A percentile compares a stretch with the other conserved stretches of the same genome.
Evolutionary conservation across 73 alveolate genomes (phyloP).

Genomic region (Paramecium sonneborni): DNA sequence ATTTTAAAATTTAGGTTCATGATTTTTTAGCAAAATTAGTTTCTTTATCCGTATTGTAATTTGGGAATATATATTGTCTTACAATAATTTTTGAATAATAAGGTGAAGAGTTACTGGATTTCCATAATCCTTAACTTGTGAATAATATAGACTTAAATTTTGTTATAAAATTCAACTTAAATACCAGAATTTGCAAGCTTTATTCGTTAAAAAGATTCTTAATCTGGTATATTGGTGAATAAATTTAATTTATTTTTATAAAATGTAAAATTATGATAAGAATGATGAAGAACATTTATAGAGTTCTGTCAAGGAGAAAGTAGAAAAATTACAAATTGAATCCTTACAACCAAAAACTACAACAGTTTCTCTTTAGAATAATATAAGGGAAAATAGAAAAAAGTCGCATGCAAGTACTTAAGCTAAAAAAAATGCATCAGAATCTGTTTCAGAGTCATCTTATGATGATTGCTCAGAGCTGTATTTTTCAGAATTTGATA

Average conservation of each 20-base stretch:
- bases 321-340: not conserved
- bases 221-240: too few species aligned
- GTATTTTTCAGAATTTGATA: not conserved
- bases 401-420: not conserved
- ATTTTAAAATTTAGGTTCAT: too few species aligned
- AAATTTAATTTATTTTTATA: not conserved
- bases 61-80: too few species aligned
- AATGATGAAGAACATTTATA: not conserved
- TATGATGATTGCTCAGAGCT: not conserved
- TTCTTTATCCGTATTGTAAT: too few species aligned
- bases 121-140: too few species aligned
- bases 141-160: too few species aligned
- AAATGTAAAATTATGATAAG: not conserved
- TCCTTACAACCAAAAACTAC: not conserved
- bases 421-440: not conserved
- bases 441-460: not conserved
- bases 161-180: too few species aligned
- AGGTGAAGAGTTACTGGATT: too few species aligned
- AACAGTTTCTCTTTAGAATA: not conserved
- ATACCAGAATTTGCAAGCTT: too few species aligned
- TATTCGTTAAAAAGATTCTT: too few species aligned
- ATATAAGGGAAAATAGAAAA: not conserved
- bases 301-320: not conserved
- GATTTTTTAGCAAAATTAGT: too few species aligned
- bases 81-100: too few species aligned